phyloP scores from a whole-genome alignment of 2,329 filamentous ascomycete genomes.

The Paecilomyces sp. region DNA sequence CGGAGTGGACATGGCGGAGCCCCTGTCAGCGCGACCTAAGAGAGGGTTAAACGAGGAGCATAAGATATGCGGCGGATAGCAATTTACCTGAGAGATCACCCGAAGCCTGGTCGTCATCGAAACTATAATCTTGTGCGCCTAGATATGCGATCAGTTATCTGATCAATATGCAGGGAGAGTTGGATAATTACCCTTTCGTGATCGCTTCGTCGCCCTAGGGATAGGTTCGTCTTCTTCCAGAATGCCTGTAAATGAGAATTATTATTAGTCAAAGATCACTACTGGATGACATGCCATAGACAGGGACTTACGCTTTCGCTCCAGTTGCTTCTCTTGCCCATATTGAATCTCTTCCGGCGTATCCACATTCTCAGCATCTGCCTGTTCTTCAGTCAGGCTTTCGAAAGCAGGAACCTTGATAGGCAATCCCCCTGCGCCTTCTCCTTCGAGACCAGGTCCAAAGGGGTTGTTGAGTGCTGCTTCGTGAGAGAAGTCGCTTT shows the following conservation, averaged over 20 bases:
- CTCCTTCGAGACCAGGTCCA: conserved; percentile 47
- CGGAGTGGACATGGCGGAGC: conserved; percentile 29
- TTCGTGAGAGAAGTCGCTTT: conserved; percentile 87
- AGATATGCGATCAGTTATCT: conserved; percentile 1
- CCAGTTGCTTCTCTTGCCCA: conserved; percentile 41
- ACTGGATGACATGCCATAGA: conserved; percentile 3
- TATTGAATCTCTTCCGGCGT: conserved; percentile 42
- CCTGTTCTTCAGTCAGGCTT: conserved; percentile 42
- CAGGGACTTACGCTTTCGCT: conserved; percentile 36
- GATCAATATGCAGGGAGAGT: not conserved
- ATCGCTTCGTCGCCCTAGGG: conserved; percentile 37
- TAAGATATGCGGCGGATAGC: not conserved
- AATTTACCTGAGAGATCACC: conserved; percentile 9
- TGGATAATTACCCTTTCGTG: conserved; percentile 31
- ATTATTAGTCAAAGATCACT: not conserved
- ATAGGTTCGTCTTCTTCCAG: conserved; percentile 41
- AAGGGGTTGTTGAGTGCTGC: conserved; percentile 88
- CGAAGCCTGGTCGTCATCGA: conserved; percentile 28
- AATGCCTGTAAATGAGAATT: conserved; percentile 27
- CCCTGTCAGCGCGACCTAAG: conserved; percentile 8
- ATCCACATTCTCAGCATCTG: conserved; percentile 45
- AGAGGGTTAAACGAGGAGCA: not conserved
- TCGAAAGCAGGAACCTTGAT: conserved; percentile 42
- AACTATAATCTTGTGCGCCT: conserved; percentile 16
- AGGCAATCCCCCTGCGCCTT: conserved; percentile 36